Evolutionary conservation across 805 yeast genomes (phyloP), one percentile per base, ranked within the genome.

Genomic region (Candida oleophila): DNA sequence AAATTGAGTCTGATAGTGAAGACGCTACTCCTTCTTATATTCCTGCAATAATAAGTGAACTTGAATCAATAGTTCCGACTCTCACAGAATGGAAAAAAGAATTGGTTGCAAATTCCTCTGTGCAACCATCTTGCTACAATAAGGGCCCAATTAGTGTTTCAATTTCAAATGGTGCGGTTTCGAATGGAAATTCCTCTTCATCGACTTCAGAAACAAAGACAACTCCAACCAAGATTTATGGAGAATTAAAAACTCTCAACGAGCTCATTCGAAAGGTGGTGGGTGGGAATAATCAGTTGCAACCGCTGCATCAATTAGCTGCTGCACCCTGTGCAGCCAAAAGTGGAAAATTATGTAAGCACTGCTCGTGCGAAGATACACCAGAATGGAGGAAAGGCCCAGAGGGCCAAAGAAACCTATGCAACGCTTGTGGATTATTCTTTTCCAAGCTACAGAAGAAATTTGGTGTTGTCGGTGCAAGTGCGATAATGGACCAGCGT

Each of bases 331-430:
- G 5, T 16, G 21, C 21, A 16, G 18, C 30, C 41, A 14, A 38
- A 15, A 19, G 11, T 5, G 22, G 16, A 20, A 25, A 41, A 12
- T 16, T 7, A 16, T 51, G 56, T 46, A 39, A 22, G 37, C 74
- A 77, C 48, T 82, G 87, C 55, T 74, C 73, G n/a, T 70, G 76
- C 3, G 64, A 59, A 5, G 80, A 78, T 40, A 85, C 95, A 0
- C 94, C 94, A 0, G 94, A 87, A 62, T 87, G 96, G 95, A 68
- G 95, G 45, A 75, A 85, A 40, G 94, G 94, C 0, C 94, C 96
- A 1, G 77, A 78, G 45, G 95, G 94, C 2, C 80, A 81, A 12
- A 69, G 89, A 35, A 84, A 90, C 0, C 65, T 87, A 43, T 87
- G 95, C 65, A 88, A 87, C 61, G 94, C 94, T 1, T 87, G 96